Evolutionary conservation across 306 rosid genomes (phyloP), one percentile per base, ranked within the genome.

Genomic region (Leucaena leucocephala): DNA sequence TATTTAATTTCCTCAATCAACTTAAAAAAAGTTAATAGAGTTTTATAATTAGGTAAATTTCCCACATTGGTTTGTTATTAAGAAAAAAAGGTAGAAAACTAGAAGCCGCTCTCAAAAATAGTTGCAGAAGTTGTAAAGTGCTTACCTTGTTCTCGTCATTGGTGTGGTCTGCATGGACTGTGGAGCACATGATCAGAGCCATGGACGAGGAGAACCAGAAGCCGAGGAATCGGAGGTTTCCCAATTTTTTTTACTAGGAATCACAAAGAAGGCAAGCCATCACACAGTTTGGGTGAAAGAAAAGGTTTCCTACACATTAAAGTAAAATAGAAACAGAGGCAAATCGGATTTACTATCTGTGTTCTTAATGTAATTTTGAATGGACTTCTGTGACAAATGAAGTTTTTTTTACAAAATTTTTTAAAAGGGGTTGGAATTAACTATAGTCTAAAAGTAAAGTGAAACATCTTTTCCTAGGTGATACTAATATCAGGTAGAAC

Each of bases 171-270:
- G 83, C 71, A 80, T 67, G 52, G 76, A 57, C 70, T 76, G 61
- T 76, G 61, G 40, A 17, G 63, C 19, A 21, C 48, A 38, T 64
- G 39, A 66, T 38, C 15, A 85, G 78, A 87, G 78, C 68, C 69
- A 91, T 89, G 94, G 90, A 79, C 38, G 57, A 72, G 49, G 80
- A 87, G 84, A 85, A 81, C 21, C 84, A 75, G 43, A 87, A 70
- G 22, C 46, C 84, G 54, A 86, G 84, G 72, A 83, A 74, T 78
- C 73, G 80, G 50, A 84, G 75, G 86, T 68, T 88, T 75, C 78
- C 78, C 49, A 90, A 71, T 77, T 91, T 94, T 97, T 97, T 85
- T 88, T 76, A 74, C 74, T 61, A 74, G 78, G 58, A 92, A 85
- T 79, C 86, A 83, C 34, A 84, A 86, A 84, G 77, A 74, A 82